Evolutionary conservation across 2,329 filamentous ascomycete genomes (phyloP), one percentile per base, ranked within the genome.

Genomic region (Alternaria postmessia): DNA sequence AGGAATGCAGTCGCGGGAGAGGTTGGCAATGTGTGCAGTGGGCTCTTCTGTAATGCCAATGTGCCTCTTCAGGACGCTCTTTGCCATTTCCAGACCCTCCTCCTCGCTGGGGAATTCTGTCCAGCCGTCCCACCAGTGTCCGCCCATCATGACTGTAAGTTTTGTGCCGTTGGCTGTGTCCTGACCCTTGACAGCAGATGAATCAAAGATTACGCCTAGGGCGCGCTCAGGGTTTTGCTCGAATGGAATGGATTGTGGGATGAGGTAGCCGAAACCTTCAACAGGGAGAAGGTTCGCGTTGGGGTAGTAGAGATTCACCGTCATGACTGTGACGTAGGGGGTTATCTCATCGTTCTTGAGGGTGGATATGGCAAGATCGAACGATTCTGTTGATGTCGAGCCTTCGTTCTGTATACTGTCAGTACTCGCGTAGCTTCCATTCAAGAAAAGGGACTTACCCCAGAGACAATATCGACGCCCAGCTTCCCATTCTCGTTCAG

Each of bases 181-280:
- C 68, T 86, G 83, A 18, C 84, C 85, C 49, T 78, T 72, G n/a
- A 83, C 80, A 18, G 86, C 85, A 64, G 92, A 88, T 3, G 89
- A 92, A 78, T 97, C 93, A 78, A 98, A 98, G 61, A 98, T 91
- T 53, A 98, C 94, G 63, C 95, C 95, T 6, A 99, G 88, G 0
- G 90, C 91, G 62, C 88, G 86, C 76, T 96, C 92, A 1, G 92
- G 91, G 75, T 97, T 96, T 66, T 92, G 84, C 38, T 88, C 87
- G 48, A 85, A 83, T 3, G 89, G 85, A 1, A 92, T 84, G 16
- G 88, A 88, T 60, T 88, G 88, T 2, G 95, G 94, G 60, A 99
- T 91, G 5, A 99, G 87, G 78, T 98, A 98, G 65, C 95, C 95
- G 75, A 98, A 96, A 18, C 94, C 95, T 30, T 83, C 80, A 57